Evolutionary conservation across 768 basidiomycete genomes (phyloP).

Genomic region (Serendipita sp.): DNA sequence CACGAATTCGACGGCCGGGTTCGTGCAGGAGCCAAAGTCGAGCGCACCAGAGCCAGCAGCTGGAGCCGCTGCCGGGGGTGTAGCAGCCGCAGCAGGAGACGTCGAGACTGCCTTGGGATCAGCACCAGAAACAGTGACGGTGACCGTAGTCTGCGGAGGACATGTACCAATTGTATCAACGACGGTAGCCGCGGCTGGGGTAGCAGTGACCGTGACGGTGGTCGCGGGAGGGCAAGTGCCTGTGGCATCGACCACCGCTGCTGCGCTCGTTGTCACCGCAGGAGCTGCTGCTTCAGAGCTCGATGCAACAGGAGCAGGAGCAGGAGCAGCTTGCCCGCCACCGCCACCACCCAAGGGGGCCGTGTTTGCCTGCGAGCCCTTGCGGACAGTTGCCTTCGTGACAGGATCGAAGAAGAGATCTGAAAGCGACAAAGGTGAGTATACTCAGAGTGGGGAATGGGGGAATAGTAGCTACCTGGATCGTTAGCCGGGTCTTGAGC

Average conservation of each 20-base stretch:
- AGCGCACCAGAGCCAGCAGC: not conserved
- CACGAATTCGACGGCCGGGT: conserved; percentile 13
- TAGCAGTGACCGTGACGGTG: conserved; percentile 4
- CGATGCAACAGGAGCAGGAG: not conserved
- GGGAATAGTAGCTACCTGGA: too few species aligned
- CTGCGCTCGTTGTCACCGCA: conserved; percentile 29
- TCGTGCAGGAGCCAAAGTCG: conserved; percentile 13
- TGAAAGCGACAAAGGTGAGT: too few species aligned
- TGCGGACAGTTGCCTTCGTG: conserved; percentile 24
- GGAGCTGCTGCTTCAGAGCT: conserved; percentile 9
- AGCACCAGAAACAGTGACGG: conserved; percentile 13
- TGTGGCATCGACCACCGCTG: conserved; percentile 22
- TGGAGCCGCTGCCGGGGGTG: not conserved
- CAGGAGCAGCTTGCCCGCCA: not conserved
- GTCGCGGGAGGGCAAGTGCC: not conserved
- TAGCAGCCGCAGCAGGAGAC: conserved; percentile 1
- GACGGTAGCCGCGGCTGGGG: not conserved
- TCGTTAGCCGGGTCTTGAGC: conserved; percentile 20
- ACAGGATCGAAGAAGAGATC: conserved; percentile 22
- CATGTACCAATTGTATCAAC: conserved; percentile 9
- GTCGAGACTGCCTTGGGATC: conserved; percentile 10
- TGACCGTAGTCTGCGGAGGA: conserved; percentile 10
- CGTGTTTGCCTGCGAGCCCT: conserved; percentile 30
- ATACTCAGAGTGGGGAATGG: not conserved
- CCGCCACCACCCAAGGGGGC: conserved; percentile 17